These are phyloP conservation scores for Colletotrichum magnum DNA, from an alignment of 2,329 filamentous ascomycete genomes.

Conservation along the genomic window DNA sequence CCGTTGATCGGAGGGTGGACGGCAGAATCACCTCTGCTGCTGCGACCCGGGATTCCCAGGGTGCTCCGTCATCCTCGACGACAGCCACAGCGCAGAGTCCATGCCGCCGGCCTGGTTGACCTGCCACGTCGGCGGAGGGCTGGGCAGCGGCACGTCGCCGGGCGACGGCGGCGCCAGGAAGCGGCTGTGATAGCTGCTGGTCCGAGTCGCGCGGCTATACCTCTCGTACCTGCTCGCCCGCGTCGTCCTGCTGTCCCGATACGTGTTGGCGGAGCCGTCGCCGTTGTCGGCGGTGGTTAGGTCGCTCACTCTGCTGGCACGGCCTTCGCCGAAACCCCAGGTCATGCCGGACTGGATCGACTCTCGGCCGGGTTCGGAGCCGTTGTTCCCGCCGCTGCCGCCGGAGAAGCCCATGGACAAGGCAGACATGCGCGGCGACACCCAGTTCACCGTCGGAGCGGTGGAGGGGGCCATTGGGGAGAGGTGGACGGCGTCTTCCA, in stretches of 20 bases:
- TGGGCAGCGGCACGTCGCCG: not conserved
- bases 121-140: constrained; percentile 24
- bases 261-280: not conserved
- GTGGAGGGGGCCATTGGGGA: constrained; percentile 4
- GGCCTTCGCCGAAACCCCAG: not conserved
- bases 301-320: constrained; percentile 6
- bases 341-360: constrained; percentile 12
- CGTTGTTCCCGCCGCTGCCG: no score
- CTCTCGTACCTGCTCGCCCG: constrained; percentile 18
- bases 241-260: constrained; percentile 19
- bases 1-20: not conserved
- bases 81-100: constrained; percentile 33
- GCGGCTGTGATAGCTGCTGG: constrained; percentile 25
- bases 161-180: constrained; percentile 29
- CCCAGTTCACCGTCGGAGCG: constrained; percentile 36
- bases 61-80: constrained; percentile 29
- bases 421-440: constrained; percentile 38
- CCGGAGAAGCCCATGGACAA: constrained; percentile 37
- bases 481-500: constrained; percentile 25
- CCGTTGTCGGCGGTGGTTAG: not conserved
- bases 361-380: not conserved
- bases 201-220: constrained; percentile 22
- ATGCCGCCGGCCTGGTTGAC: constrained; percentile 11
- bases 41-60: constrained; percentile 13
- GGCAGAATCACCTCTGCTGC: not conserved